Evolutionary conservation across 176 grass and related monocot genomes (phyloP).

Genomic region (Puccinellia tenuiflora): DNA sequence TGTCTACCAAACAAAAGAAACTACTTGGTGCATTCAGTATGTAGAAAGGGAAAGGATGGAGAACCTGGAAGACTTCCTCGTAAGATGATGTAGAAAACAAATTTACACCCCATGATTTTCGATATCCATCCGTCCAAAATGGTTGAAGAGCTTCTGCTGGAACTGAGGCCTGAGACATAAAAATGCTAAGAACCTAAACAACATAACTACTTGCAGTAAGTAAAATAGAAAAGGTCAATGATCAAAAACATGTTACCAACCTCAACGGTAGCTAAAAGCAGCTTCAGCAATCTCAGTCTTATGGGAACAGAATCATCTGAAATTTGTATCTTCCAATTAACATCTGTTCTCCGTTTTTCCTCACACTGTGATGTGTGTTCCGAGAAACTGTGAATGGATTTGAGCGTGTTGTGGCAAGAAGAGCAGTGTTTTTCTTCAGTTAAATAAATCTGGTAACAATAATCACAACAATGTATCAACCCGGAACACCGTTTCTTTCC

Average conservation of each 20-base stretch:
- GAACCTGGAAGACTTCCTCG: slow-evolving; percentile 62
- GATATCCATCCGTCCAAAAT: slow-evolving; percentile 71
- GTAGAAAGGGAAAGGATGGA: background rate
- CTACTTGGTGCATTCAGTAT: background rate
- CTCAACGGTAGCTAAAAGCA: slow-evolving; percentile 68
- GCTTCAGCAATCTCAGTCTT: slow-evolving; percentile 73
- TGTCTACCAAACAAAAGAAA: background rate
- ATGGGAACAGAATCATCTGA: slow-evolving; percentile 47
- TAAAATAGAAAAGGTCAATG: slow-evolving; percentile 20
- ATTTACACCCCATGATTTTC: slow-evolving; percentile 83
- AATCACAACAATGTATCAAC: slow-evolving; percentile 52
- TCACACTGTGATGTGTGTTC: slow-evolving; percentile 67
- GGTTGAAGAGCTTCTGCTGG: slow-evolving; percentile 67
- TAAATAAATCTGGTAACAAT: slow-evolving; percentile 67
- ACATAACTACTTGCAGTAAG: slow-evolving; percentile 13
- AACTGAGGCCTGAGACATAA: slow-evolving; percentile 57
- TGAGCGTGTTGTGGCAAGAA: slow-evolving; percentile 83
- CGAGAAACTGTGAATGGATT: slow-evolving; percentile 52
- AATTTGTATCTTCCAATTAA: slow-evolving; percentile 53
- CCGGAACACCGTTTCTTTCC: slow-evolving; percentile 63
- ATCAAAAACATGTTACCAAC: slow-evolving; percentile 29
- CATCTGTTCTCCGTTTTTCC: slow-evolving; percentile 52
- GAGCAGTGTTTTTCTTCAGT: slow-evolving; percentile 74
- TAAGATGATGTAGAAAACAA: slow-evolving; percentile 58
- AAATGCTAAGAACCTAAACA: slow-evolving; percentile 19